Evolutionary conservation across 305 asterid genomes (phyloP).

Genomic region (Salvia sclarea): DNA sequence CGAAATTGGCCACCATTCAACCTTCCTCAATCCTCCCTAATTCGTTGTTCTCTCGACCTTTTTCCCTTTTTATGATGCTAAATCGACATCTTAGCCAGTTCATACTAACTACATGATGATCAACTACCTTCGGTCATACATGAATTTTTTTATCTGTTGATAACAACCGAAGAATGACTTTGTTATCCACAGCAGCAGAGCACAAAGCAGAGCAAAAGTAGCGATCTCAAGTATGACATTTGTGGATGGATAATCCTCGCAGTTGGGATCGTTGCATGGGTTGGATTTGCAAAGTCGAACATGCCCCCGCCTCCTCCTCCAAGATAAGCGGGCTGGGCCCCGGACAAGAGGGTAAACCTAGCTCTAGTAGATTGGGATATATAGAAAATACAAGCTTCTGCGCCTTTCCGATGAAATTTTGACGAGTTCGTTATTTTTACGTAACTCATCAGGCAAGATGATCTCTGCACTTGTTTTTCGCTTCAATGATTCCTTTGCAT

Average conservation of each 20-base stretch:
- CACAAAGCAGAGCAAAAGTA: constrained; percentile 41
- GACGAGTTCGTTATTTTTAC: not conserved
- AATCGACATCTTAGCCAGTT: not conserved
- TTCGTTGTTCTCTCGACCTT: not conserved
- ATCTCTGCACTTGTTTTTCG: not conserved
- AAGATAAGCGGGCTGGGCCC: constrained; percentile 26
- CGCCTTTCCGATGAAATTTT: constrained; percentile 2
- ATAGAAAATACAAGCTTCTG: constrained; percentile 17
- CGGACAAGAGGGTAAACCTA: constrained; percentile 12
- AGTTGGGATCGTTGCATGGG: constrained; percentile 50
- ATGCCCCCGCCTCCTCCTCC: constrained; percentile 54
- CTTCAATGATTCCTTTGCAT: not conserved
- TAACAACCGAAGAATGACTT: not conserved
- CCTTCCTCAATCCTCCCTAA: not conserved
- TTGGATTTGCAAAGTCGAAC: constrained; percentile 53
- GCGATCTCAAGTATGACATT: constrained; percentile 53
- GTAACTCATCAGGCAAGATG: not conserved
- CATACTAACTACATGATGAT: not conserved
- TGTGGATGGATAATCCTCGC: constrained; percentile 62
- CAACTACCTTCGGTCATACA: not conserved
- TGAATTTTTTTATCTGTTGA: not conserved
- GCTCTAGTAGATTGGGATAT: constrained; percentile 20
- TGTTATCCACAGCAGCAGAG: constrained; percentile 41
- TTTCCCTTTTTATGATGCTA: not conserved
- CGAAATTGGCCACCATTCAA: not conserved